A percentile compares a stretch with the other conserved stretches of the same genome.
These are phyloP conservation scores for Pistacia integerrima DNA, from an alignment of 345 rosid species.

Conservation along the genomic window DNA sequence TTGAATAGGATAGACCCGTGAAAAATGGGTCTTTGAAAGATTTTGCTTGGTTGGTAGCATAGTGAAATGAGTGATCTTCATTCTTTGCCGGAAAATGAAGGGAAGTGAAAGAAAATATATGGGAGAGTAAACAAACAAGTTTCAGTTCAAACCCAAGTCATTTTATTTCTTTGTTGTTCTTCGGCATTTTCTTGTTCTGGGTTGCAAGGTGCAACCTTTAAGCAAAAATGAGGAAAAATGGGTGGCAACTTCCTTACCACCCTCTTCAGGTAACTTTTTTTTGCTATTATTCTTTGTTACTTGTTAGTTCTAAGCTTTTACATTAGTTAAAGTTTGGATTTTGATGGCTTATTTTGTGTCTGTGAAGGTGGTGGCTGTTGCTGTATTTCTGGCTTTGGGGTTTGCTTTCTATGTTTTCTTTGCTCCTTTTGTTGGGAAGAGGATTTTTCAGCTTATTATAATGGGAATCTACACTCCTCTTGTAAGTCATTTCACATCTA, in stretches of 20 bases:
- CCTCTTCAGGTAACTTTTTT: conserved; percentile 81
- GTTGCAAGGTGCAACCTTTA: conserved; percentile 38
- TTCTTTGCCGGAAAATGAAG: conserved; percentile 49
- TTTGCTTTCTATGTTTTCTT: conserved; percentile 98
- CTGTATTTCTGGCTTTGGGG: conserved; percentile 96
- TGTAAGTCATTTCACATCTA: conserved; percentile 42
- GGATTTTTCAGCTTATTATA: conserved; percentile 67
- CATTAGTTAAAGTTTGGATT: conserved; percentile 21
- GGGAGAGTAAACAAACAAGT: background rate
- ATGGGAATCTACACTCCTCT: conserved; percentile 97
- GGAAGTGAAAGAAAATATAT: conserved; percentile 33
- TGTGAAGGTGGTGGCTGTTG: conserved; percentile 96
- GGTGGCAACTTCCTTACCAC: conserved; percentile 98
- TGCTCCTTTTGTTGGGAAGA: conserved; percentile 96
- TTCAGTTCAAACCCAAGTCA: conserved; percentile 13
- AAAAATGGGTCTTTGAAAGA: conserved; percentile 24
- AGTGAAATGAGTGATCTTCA: conserved; percentile 28
- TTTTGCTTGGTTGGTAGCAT: conserved; percentile 28
- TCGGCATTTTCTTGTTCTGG: conserved; percentile 29
- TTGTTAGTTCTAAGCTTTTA: background rate
- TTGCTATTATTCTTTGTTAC: background rate
- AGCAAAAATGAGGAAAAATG: conserved; percentile 86
- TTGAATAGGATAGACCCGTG: conserved; percentile 37
- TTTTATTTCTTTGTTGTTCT: conserved; percentile 18
- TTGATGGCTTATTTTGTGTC: conserved; percentile 23